These are phyloP conservation scores for Yamadazyma conglobata DNA, from an alignment of 1,139 yeast genomes.

Conservation along the genomic window DNA sequence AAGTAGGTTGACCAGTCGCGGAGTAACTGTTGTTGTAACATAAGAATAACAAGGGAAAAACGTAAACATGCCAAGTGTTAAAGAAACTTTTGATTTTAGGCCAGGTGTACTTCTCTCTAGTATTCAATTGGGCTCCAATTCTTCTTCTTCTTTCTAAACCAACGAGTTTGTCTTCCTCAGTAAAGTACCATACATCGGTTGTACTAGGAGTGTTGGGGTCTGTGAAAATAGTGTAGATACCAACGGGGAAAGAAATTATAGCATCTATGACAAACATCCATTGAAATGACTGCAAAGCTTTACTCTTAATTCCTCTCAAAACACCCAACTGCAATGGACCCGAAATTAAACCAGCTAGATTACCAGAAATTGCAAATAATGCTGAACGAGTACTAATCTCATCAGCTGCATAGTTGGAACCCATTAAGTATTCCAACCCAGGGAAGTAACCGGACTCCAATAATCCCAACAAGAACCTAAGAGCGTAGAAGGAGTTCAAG, in stretches of 20 bases:
- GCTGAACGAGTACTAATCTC: conserved; percentile 43
- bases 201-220: conserved; percentile 40
- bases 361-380: conserved; percentile 37
- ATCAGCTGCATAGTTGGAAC: conserved; percentile 27
- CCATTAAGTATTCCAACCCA: conserved; percentile 50
- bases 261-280: conserved; percentile 41
- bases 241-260: conserved; percentile 34
- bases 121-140: conserved; percentile 44
- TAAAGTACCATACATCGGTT: conserved; percentile 36
- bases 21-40: conserved; percentile 48
- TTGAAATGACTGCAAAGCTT: conserved; percentile 29
- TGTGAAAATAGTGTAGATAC: conserved; percentile 31
- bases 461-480: conserved; percentile 57
- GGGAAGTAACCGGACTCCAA: conserved; percentile 62
- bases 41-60: conserved; percentile 48
- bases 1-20: conserved; percentile 45
- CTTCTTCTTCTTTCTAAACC: conserved; percentile 41
- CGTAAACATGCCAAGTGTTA: conserved; percentile 47
- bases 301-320: conserved; percentile 27
- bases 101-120: conserved; percentile 41
- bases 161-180: conserved; percentile 30
- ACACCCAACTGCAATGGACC: conserved; percentile 38
- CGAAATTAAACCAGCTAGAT: conserved; percentile 27
- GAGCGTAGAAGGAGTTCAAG: conserved; percentile 48
- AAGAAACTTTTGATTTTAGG: conserved; percentile 38